Evolutionary conservation across 2,329 filamentous ascomycete genomes (phyloP), one percentile per base, ranked within the genome.

Genomic region (Hypoxylon sp.): DNA sequence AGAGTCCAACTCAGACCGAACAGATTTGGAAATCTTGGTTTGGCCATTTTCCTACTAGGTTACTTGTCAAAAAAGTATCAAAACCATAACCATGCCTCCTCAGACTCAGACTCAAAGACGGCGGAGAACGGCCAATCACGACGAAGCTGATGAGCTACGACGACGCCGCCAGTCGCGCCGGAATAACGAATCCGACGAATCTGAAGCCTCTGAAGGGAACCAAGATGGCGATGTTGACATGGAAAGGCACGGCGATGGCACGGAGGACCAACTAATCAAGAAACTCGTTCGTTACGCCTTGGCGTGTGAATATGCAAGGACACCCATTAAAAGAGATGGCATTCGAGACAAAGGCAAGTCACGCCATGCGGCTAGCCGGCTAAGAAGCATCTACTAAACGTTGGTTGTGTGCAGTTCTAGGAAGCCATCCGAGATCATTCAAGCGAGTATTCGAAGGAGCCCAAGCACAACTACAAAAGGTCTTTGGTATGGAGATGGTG

Each of bases 401-500:
- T 42, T 18, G n/a, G n/a, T n/a, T n/a, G n/a, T n/a, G 14, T 44
- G 55, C 50, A 89, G 92, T 97, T 0, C 87, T 97, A 8, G 92
- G 91, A 16, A 84, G 89, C 46, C 85, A 89, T 7, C 81, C 87
- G 5, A 84, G 90, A 30, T 82, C 88, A 33, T 98, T 97, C 77
- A 93, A 89, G 75, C 77, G 80, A 11, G 88, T 97, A 2, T 97
- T 97, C 73, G 86, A 87, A 0, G 82, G 86, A 40, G 93, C 95
- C 42, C 95, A 99, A 77, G 79, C 82, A 32, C 86, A 91, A 70
- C 81, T 99, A 36, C 82, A 84, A 49, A 80, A 81, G 1, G 85
- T 89, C 0, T 98, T 97, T 79, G 96, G 96, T n/a, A 97, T 98
- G 93, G 86, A 94, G 76, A 86, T 99, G 84, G 84, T 88, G 3